Conservation (phyloP, 208 protist species). For the Spongospora subterranea region DNA sequence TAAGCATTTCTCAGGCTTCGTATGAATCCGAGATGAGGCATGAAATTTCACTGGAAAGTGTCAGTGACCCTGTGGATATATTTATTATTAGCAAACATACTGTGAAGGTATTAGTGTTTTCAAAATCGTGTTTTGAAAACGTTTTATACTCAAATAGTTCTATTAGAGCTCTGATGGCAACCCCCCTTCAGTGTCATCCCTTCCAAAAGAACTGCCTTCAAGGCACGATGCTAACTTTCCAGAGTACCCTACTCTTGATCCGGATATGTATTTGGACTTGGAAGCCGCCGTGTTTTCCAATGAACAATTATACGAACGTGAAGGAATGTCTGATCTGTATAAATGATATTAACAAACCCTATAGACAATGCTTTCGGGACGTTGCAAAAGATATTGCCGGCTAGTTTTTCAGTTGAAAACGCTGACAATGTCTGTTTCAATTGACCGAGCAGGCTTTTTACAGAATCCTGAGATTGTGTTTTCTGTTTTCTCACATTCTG, state of each 20-base stretch:
- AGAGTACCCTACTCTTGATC: neutral
- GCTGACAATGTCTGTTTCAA: too few relatives aligned
- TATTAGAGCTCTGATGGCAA: too few relatives aligned
- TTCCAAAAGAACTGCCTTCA: too few relatives aligned
- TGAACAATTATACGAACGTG: neutral
- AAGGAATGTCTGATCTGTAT: conserved; percentile 49
- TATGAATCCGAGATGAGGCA: conserved; percentile 18
- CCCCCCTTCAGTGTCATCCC: too few relatives aligned
- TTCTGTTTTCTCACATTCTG: too few relatives aligned
- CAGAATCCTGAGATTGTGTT: too few relatives aligned
- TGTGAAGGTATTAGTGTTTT: neutral
- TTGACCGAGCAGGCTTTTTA: too few relatives aligned
- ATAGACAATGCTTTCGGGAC: too few relatives aligned
- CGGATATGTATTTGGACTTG: conserved; percentile 43
- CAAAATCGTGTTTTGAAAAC: neutral
- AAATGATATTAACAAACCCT: conserved; percentile 35
- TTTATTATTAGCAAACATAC: conserved; percentile 39
- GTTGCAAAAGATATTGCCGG: too few relatives aligned
- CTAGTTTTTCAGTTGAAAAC: too few relatives aligned
- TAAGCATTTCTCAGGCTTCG: neutral
- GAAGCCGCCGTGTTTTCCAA: neutral
- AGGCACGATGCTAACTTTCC: too few relatives aligned
- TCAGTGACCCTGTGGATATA: conserved; percentile 37
- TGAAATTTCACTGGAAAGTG: conserved; percentile 6
- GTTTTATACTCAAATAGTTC: too few relatives aligned